These are phyloP conservation scores for Aquilaria sinensis DNA, from an alignment of 345 rosid genomes.

Conservation along the genomic window DNA sequence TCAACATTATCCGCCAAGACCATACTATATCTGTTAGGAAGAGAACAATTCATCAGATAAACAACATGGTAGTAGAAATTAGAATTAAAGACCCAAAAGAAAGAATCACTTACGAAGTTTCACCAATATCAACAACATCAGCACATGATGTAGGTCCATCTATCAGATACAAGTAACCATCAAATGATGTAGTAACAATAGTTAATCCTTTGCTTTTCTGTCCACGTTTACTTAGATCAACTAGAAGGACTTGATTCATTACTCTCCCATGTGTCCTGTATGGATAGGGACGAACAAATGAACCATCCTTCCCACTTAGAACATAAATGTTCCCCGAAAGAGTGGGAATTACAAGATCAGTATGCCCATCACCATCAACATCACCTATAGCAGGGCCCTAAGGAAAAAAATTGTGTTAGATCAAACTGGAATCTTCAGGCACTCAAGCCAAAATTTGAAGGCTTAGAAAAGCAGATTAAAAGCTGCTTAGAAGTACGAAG, in stretches of 20 bases:
- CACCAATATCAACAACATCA: conserved; percentile 97
- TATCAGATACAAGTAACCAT: conserved; percentile 93
- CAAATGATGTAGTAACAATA: conserved; percentile 89
- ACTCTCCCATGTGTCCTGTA: conserved; percentile 98
- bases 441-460: too few relatives aligned
- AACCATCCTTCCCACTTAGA: conserved; percentile 95
- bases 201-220: conserved; percentile 87
- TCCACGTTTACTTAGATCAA: conserved; percentile 73
- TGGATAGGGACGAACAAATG: conserved; percentile 80
- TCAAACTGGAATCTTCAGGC: conserved; percentile 2
- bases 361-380: conserved; percentile 94
- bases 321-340: conserved; percentile 88
- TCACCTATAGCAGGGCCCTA: conserved; percentile 95
- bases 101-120: conserved; percentile 77
- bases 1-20: conserved; percentile 98
- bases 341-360: conserved; percentile 92
- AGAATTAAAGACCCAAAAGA: conserved; percentile 4
- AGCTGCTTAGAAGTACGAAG: too few relatives aligned
- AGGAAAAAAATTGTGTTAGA: conserved; percentile 15
- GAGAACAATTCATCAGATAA: conserved; percentile 12
- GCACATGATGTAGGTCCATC: conserved; percentile 97
- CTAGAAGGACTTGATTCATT: conserved; percentile 96
- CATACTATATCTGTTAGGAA: conserved; percentile 75
- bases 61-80: conserved; percentile 10
- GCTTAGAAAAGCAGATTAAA: too few relatives aligned